Conservation (phyloP, 2,329 filamentous ascomycete species). For the Neonectria ditissima region DNA sequence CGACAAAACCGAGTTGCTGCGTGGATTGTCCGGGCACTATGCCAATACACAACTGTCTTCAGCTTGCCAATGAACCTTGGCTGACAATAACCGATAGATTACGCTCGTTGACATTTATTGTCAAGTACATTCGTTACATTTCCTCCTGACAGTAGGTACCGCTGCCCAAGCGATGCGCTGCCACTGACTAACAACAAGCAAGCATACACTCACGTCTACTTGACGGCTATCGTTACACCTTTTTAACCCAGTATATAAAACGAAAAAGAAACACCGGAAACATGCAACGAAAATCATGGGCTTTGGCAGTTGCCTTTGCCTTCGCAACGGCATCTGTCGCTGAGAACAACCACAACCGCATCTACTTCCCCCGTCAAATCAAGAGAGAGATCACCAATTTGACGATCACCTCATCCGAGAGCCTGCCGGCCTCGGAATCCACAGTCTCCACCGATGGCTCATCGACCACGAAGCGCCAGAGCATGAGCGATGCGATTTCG, state of each 20-base stretch:
- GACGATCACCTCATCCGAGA: conserved; percentile 50
- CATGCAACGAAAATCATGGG: conserved; percentile 63
- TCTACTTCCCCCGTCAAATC: conserved; percentile 69
- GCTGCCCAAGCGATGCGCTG: background rate
- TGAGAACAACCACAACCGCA: conserved; percentile 60
- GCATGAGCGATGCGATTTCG: conserved; percentile 41
- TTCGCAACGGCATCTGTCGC: conserved; percentile 61
- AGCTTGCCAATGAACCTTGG: background rate
- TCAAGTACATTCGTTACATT: conserved; percentile 71
- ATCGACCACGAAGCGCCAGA: conserved; percentile 31
- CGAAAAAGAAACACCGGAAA: conserved; percentile 39
- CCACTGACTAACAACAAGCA: conserved; percentile 21
- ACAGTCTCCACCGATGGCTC: conserved; percentile 31
- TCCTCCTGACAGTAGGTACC: conserved; percentile 60
- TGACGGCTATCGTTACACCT: conserved; percentile 35
- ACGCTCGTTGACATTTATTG: conserved; percentile 65
- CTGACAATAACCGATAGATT: conserved; percentile 40
- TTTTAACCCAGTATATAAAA: conserved; percentile 34
- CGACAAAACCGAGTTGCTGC: too few species aligned
- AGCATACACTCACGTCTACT: conserved; percentile 39
- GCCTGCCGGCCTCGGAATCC: conserved; percentile 29
- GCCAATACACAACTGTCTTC: background rate
- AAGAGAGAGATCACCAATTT: conserved; percentile 63
- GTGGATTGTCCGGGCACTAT: background rate
- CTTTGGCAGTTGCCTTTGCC: conserved; percentile 63